These are phyloP conservation scores for Acanthamoeba rhysodes DNA, from an alignment of 208 protist genomes.

Conservation along the genomic window DNA sequence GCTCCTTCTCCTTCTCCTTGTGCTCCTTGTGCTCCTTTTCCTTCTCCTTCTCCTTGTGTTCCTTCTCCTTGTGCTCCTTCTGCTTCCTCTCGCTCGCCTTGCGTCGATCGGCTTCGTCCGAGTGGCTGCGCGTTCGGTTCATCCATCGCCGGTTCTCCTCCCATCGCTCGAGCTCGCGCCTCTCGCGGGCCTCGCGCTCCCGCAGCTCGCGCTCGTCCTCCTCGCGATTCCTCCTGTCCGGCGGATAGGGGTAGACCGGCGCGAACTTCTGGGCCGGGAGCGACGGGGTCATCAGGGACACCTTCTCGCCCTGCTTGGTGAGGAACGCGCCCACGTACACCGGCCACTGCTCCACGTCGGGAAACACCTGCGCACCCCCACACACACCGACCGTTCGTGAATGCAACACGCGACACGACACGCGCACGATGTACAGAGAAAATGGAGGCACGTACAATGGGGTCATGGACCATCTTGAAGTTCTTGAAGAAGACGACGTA, in stretches of 20 bases:
- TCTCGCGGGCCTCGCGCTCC: not conserved
- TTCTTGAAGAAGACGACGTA: constrained; percentile 7
- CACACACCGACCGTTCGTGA: too few species aligned
- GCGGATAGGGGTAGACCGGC: not conserved
- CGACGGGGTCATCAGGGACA: not conserved
- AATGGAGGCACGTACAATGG: not conserved
- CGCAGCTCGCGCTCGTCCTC: not conserved
- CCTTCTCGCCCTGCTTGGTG: not conserved
- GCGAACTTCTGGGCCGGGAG: not conserved
- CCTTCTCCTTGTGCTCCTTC: too few species aligned
- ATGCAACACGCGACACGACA: too few species aligned
- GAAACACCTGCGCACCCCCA: too few species aligned
- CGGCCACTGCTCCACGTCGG: not conserved
- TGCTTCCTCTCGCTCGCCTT: not conserved
- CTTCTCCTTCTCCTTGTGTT: too few species aligned
- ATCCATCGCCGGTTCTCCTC: not conserved
- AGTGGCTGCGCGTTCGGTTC: not conserved
- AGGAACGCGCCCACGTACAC: not conserved
- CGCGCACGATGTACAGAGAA: not conserved
- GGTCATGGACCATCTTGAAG: not conserved
- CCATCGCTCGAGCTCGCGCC: not conserved
- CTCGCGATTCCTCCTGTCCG: not conserved
- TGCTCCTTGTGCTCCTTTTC: too few species aligned
- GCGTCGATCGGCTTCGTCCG: not conserved
- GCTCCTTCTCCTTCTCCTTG: too few species aligned